phyloP scores from a whole-genome alignment of 805 yeast genomes.

The Candida boleticola region DNA sequence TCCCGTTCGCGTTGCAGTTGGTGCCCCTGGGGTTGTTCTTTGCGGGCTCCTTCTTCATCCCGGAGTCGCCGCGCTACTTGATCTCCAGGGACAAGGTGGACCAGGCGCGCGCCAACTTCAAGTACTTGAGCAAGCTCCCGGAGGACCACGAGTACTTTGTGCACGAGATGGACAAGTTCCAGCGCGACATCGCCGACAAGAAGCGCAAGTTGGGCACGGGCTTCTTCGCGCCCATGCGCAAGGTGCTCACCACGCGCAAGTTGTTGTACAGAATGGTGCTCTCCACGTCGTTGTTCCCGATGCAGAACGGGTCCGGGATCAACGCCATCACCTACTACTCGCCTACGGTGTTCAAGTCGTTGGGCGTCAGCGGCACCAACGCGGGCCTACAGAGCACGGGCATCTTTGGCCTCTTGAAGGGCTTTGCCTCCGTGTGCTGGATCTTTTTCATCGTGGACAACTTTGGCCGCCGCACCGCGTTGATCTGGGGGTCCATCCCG shows the following conservation, averaged over 20 bases:
- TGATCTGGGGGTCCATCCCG: constrained; percentile 34
- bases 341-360: constrained; percentile 48
- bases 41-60: constrained; percentile 36
- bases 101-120: constrained; percentile 31
- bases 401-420: constrained; percentile 50
- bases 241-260: constrained; percentile 25
- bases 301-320: constrained; percentile 49
- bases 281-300: constrained; percentile 36
- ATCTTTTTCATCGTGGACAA: constrained; percentile 45
- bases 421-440: constrained; percentile 43
- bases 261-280: constrained; percentile 35
- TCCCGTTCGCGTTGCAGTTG: constrained; percentile 47
- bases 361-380: constrained; percentile 46
- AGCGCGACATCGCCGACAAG: constrained; percentile 21
- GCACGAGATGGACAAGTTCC: constrained; percentile 34
- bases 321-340: constrained; percentile 53
- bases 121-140: constrained; percentile 37
- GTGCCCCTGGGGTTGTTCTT: constrained; percentile 45
- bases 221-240: constrained; percentile 38
- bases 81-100: constrained; percentile 33
- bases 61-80: constrained; percentile 48
- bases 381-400: constrained; percentile 52
- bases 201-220: constrained; percentile 35
- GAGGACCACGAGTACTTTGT: constrained; percentile 37
- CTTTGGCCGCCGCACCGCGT: constrained; percentile 44